phyloP scores from a whole-genome alignment of 345 rosid genomes.

The Bruguiera sexangula region DNA sequence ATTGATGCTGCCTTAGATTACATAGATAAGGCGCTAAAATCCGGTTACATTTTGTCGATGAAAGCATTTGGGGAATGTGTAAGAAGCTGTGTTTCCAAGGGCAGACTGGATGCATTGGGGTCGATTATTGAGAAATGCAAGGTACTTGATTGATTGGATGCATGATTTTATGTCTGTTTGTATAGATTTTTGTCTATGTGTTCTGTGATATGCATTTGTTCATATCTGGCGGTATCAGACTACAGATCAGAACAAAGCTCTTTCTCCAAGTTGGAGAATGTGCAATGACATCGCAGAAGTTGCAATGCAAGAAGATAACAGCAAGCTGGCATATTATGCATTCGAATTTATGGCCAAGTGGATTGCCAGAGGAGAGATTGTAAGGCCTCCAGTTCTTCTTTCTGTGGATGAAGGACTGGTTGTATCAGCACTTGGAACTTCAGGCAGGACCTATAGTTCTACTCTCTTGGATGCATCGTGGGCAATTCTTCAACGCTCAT shows the following conservation, averaged over 20 bases:
- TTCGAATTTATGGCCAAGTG: constrained; percentile 81
- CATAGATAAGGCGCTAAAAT: constrained; percentile 55
- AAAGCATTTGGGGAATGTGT: constrained; percentile 54
- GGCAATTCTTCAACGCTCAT: constrained; percentile 58
- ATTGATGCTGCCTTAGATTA: constrained; percentile 67
- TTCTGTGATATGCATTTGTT: constrained; percentile 19
- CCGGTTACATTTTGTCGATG: constrained; percentile 56
- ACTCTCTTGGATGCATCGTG: constrained; percentile 79
- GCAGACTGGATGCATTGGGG: constrained; percentile 59
- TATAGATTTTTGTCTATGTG: neutral
- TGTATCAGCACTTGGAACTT: constrained; percentile 75
- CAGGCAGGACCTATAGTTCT: constrained; percentile 69
- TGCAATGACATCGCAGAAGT: constrained; percentile 66
- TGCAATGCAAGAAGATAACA: constrained; percentile 71
- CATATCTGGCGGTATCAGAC: constrained; percentile 38
- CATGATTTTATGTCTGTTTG: neutral
- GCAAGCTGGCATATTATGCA: constrained; percentile 70
- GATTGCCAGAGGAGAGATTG: constrained; percentile 73
- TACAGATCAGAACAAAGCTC: constrained; percentile 77
- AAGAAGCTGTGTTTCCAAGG: constrained; percentile 46
- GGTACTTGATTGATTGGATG: constrained; percentile 41
- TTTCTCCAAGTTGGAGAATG: constrained; percentile 70
- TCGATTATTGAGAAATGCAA: constrained; percentile 84
- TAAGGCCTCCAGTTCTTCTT: constrained; percentile 51
- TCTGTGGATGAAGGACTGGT: constrained; percentile 85